Evolutionary conservation across 495 filamentous ascomycete genomes (phyloP).

Genomic region (Diplogelasinospora grovesii): DNA sequence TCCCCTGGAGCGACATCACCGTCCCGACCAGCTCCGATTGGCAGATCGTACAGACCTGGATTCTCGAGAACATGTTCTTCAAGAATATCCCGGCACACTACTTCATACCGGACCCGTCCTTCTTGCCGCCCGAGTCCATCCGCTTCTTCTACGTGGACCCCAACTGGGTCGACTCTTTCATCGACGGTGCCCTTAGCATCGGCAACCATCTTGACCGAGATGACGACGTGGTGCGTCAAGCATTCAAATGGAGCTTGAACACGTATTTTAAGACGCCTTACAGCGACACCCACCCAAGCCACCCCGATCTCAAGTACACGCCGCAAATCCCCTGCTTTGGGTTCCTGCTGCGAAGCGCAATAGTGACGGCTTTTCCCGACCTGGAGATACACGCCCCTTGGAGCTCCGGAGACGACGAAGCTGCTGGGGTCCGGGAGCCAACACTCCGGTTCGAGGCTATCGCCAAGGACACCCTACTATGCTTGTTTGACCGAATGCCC

Average conservation of each 20-base stretch:
- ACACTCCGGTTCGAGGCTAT: conserved; percentile 15
- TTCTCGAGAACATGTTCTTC: conserved; percentile 33
- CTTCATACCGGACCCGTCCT: conserved; percentile 29
- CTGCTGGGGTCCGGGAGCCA: background rate
- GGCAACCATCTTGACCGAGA: conserved; percentile 29
- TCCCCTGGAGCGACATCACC: conserved; percentile 29
- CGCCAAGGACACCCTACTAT: conserved; percentile 17
- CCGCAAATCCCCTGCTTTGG: conserved; percentile 11
- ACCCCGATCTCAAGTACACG: conserved; percentile 11
- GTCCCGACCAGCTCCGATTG: conserved; percentile 24
- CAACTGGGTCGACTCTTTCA: conserved; percentile 35
- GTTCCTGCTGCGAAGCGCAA: conserved; percentile 7
- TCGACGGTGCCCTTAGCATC: conserved; percentile 42
- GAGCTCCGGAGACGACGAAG: background rate
- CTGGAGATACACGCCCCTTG: conserved; percentile 6
- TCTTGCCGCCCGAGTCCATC: conserved; percentile 33
- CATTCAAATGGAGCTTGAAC: conserved; percentile 30
- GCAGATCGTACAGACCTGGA: conserved; percentile 29
- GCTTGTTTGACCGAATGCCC: conserved; percentile 7
- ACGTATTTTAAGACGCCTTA: conserved; percentile 11
- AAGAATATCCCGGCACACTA: conserved; percentile 34
- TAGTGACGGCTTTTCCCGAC: conserved; percentile 13
- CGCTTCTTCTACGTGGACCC: conserved; percentile 43
- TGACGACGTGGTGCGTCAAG: conserved; percentile 22
- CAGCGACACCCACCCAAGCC: conserved; percentile 4